Base-by-base conservation (phyloP, 2,329 filamentous ascomycete genomes). In the Elsinoe necatrix region DNA sequence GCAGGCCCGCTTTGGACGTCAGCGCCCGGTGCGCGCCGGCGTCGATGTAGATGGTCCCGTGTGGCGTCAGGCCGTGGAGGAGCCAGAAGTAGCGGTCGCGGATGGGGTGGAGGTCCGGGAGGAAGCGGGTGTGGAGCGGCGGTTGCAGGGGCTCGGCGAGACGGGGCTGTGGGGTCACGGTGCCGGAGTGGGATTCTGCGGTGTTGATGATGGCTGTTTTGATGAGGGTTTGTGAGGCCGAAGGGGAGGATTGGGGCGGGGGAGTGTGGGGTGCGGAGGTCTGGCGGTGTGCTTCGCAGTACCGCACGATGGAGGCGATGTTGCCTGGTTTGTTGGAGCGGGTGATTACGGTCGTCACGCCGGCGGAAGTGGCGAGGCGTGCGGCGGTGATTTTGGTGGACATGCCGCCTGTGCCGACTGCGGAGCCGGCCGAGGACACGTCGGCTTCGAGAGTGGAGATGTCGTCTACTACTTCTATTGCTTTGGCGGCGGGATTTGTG, bases 11-110 rank as follows among this genome's bases (percentile, higher is more conserved):
- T 73, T 95, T 95, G 67, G 85, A 83, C 14, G 83, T 75, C 2
- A 97, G 79, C 0, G 92, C 93, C 31, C 79, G 77, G 72, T 90
- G 84, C 2, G 92, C 92, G 41, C 93, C 93, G n/a, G 82, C 75
- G 74, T 98, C 93, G 64, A 98, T 95, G 73, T 89, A 97, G 23
- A 98, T 69, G 1, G 86, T 95, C 12, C 93, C 93, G 66, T 95
- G 91, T 0, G 93, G 89, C 21, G 85, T 84, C 9, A 96, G 82
- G 8, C 92, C 93, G 71, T 98, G 89, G 0, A 97, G 79, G 50
- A 98, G 84, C 93, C 93, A 98, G 78, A 98, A 97, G 68, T 93
- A 90, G 60, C 92, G 86, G 69, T 96, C 93, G 57, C 89, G 84
- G 59, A 97, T 93, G 0, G 92, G 91, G 23, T 87, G 83, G 0